Conservation (phyloP, 768 basidiomycete genomes). For the Coprinopsis sp. region DNA sequence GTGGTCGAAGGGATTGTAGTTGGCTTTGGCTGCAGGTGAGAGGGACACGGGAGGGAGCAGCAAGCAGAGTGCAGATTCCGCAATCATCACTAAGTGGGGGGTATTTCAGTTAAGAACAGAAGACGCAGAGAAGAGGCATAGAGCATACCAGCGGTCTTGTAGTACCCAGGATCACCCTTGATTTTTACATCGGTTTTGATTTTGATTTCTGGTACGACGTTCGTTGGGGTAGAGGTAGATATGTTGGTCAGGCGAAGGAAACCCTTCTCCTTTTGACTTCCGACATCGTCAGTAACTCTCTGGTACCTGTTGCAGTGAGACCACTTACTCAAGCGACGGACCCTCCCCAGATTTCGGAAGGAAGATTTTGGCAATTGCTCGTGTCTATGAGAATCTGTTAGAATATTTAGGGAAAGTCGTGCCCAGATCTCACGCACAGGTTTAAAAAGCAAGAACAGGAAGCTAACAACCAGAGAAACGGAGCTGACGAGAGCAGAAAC, state of each 20-base stretch:
- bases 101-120: not conserved
- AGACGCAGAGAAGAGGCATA: not conserved
- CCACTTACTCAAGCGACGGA: slow-evolving; percentile 58
- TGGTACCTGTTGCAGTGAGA: not conserved
- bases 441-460: slow-evolving; percentile 29
- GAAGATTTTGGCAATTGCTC: slow-evolving; percentile 50
- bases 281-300: not conserved
- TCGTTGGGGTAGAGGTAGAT: slow-evolving; percentile 45
- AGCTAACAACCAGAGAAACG: slow-evolving; percentile 29
- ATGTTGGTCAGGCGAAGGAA: slow-evolving; percentile 63
- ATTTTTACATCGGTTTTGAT: slow-evolving; percentile 61
- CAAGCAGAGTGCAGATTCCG: slow-evolving; percentile 73
- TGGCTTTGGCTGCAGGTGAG: slow-evolving; percentile 10
- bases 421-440: slow-evolving; percentile 30
- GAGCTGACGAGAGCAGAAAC: slow-evolving; percentile 38
- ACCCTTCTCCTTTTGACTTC: slow-evolving; percentile 56
- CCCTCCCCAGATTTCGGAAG: slow-evolving; percentile 55
- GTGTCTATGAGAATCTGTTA: slow-evolving; percentile 33
- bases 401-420: not conserved
- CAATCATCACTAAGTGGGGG: slow-evolving; percentile 33
- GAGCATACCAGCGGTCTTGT: slow-evolving; percentile 47
- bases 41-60: slow-evolving; percentile 40
- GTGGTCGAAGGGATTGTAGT: slow-evolving; percentile 30
- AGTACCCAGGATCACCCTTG: slow-evolving; percentile 76
- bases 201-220: slow-evolving; percentile 36